Evolutionary conservation across 192 early-diverging fungal species (phyloP).

Genomic region (Entomortierella parvispora): DNA sequence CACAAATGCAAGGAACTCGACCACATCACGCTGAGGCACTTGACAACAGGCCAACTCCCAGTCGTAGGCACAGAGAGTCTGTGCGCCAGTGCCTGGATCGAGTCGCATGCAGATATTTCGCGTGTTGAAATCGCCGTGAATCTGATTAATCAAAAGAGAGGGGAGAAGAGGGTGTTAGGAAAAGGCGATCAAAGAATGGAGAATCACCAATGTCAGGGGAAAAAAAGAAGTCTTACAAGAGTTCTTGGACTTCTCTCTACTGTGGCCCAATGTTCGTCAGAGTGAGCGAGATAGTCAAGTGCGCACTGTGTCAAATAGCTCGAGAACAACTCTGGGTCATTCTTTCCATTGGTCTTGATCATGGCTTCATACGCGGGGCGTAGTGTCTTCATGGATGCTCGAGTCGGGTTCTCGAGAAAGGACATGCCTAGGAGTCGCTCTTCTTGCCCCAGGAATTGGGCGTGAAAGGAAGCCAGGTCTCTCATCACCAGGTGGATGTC

Average conservation of each 20-base stretch:
- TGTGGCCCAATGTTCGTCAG: constrained; percentile 36
- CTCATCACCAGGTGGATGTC: constrained; percentile 31
- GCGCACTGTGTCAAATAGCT: constrained; percentile 15
- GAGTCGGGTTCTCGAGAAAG: constrained; percentile 42
- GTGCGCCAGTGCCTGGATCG: constrained; percentile 23
- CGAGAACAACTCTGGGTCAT: constrained; percentile 27
- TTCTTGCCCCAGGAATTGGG: constrained; percentile 43
- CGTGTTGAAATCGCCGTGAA: constrained; percentile 50
- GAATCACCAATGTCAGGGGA: not conserved
- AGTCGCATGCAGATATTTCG: constrained; percentile 40
- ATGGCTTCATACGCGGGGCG: constrained; percentile 42
- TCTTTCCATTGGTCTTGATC: constrained; percentile 29
- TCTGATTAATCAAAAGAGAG: constrained; percentile 8
- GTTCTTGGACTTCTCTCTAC: constrained; percentile 41
- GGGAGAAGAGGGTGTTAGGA: not conserved
- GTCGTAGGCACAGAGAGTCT: constrained; percentile 39
- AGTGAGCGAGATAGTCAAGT: constrained; percentile 35
- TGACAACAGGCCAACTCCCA: constrained; percentile 51
- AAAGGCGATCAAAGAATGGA: not conserved
- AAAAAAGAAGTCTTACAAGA: constrained; percentile 22
- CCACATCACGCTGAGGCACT: constrained; percentile 45
- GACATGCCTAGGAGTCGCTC: constrained; percentile 21
- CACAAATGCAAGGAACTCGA: constrained; percentile 48
- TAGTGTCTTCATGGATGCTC: constrained; percentile 30
- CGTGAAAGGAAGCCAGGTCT: constrained; percentile 43